phyloP scores from a whole-genome alignment of 106 monocot species.

The Allium fistulosum region DNA sequence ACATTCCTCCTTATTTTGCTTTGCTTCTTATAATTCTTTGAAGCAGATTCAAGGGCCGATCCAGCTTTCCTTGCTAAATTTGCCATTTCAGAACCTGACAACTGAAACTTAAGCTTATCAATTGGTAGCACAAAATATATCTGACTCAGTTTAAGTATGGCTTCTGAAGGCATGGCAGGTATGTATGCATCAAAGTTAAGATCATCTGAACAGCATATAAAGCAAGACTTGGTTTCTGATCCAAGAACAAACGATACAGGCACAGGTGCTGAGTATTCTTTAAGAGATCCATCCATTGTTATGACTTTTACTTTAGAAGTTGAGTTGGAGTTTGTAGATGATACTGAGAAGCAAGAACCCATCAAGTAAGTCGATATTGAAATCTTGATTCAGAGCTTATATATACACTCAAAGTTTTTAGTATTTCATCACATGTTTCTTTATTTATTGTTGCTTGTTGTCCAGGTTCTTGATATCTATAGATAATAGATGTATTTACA shows the following conservation, averaged over 20 bases:
- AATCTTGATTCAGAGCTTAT: too few relatives aligned
- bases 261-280: not conserved
- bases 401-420: too few relatives aligned
- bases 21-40: not conserved
- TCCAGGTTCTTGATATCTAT: too few relatives aligned
- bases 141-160: not conserved
- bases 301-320: not conserved
- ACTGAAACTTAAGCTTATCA: not conserved
- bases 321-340: not conserved
- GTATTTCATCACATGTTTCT: too few relatives aligned
- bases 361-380: not conserved
- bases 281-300: constrained; percentile 1
- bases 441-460: too few relatives aligned
- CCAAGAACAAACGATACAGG: not conserved
- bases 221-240: not conserved
- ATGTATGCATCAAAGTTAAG: not conserved
- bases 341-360: constrained; percentile 17
- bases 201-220: not conserved
- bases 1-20: not conserved
- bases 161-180: not conserved
- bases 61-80: not conserved
- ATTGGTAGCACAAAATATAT: constrained; percentile 1
- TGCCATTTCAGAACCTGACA: constrained; percentile 3
- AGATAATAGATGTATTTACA: not conserved
- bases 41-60: not conserved